phyloP scores from a whole-genome alignment of 306 rosid genomes.

The Lathyrus oleraceus region DNA sequence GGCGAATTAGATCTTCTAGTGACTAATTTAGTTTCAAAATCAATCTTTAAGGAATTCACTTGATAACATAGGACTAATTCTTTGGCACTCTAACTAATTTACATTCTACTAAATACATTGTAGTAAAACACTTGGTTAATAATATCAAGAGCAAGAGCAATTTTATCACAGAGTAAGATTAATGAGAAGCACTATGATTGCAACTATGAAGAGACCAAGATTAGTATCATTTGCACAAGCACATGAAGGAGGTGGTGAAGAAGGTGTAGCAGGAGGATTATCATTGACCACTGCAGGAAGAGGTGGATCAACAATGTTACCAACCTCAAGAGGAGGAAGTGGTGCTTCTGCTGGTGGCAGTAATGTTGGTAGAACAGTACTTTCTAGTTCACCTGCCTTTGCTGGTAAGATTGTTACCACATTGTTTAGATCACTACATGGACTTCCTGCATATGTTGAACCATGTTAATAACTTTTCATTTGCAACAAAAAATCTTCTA shows the following conservation, averaged over 20 bases:
- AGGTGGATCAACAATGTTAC: constrained; percentile 67
- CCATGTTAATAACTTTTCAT: background rate
- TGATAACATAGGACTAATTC: no score
- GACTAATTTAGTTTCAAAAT: no score
- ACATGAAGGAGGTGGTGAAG: constrained; percentile 28
- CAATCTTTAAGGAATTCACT: no score
- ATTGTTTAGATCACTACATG: constrained; percentile 48
- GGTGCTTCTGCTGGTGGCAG: constrained; percentile 59
- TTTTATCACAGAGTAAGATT: background rate
- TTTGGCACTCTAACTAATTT: no score
- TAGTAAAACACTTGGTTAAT: no score
- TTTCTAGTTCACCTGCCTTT: constrained; percentile 45
- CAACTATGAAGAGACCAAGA: constrained; percentile 37
- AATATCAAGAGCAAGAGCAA: no score
- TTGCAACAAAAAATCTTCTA: no score
- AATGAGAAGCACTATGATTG: constrained; percentile 32
- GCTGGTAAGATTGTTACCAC: constrained; percentile 48
- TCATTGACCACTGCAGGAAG: constrained; percentile 57
- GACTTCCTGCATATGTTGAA: constrained; percentile 50
- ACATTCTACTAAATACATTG: no score
- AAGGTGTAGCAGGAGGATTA: background rate
- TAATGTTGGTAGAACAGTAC: constrained; percentile 15
- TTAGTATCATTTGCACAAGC: constrained; percentile 40
- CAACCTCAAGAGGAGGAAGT: constrained; percentile 48
- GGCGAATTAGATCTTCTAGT: no score